Conservation (phyloP, 2,329 filamentous ascomycete species). For the Penicillium janthinellum region DNA sequence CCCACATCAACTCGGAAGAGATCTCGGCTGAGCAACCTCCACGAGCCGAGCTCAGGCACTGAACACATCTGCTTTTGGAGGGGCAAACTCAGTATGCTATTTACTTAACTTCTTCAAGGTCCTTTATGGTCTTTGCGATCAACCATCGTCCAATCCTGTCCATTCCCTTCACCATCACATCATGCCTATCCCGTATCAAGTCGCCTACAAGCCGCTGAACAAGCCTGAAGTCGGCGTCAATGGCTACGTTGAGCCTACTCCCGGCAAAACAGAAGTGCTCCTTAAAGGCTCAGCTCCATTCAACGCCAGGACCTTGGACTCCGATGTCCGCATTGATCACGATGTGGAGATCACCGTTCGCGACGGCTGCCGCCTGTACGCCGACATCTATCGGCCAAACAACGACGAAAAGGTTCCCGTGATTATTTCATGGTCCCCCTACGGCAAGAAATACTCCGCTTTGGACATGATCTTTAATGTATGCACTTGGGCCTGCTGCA, state of each 20-base stretch:
- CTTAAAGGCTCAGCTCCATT: constrained; percentile 43
- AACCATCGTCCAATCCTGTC: neutral
- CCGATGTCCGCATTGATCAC: constrained; percentile 47
- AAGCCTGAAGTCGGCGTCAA: constrained; percentile 7
- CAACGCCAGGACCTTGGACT: constrained; percentile 38
- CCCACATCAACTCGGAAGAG: neutral
- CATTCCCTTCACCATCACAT: neutral
- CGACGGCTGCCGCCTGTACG: constrained; percentile 47
- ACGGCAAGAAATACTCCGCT: constrained; percentile 49
- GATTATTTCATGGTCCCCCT: constrained; percentile 48
- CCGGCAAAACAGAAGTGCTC: constrained; percentile 42
- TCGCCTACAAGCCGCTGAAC: constrained; percentile 2
- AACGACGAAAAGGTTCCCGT: constrained; percentile 46
- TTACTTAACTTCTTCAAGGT: neutral
- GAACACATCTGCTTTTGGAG: neutral
- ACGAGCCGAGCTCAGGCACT: neutral
- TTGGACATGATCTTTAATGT: constrained; percentile 44
- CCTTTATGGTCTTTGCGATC: neutral
- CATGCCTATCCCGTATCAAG: constrained; percentile 9
- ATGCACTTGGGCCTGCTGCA: constrained; percentile 40
- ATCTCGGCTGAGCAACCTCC: neutral
- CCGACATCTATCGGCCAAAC: constrained; percentile 49
- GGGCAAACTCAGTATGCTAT: neutral
- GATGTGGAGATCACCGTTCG: constrained; percentile 49
- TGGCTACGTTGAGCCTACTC: constrained; percentile 6